Conservation (phyloP, 768 basidiomycete genomes). For the Leccinum subtestaceum region DNA sequence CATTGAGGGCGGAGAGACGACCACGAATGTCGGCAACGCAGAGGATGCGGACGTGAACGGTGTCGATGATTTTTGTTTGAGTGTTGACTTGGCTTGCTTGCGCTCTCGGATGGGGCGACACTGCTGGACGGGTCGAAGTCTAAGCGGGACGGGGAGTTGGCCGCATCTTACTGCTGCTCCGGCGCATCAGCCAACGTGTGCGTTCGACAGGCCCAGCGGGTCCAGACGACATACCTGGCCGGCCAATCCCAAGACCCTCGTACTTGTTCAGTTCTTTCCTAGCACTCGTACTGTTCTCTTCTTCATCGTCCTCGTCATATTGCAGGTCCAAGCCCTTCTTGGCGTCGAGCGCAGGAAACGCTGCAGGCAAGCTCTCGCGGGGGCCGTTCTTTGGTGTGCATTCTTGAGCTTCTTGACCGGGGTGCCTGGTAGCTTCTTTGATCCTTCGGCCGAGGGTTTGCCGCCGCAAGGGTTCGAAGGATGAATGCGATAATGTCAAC, state of each 20-base stretch:
- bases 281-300: constrained; percentile 60
- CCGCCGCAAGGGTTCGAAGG: constrained; percentile 61
- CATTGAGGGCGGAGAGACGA: constrained; percentile 82
- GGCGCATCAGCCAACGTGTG: constrained; percentile 63
- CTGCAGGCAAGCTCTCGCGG: constrained; percentile 74
- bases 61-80: constrained; percentile 77
- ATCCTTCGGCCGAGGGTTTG: constrained; percentile 42
- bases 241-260: constrained; percentile 63
- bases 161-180: constrained; percentile 72
- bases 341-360: constrained; percentile 48
- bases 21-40: constrained; percentile 95
- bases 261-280: constrained; percentile 53
- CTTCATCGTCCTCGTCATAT: constrained; percentile 63
- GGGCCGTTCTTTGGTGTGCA: constrained; percentile 54
- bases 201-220: constrained; percentile 38
- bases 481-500: constrained; percentile 69
- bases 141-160: constrained; percentile 56
- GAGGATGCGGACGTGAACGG: constrained; percentile 79
- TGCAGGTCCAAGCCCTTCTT: constrained; percentile 31
- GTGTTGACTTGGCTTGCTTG: constrained; percentile 58
- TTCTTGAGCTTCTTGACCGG: constrained; percentile 77
- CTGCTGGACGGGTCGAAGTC: constrained; percentile 55
- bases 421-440: constrained; percentile 72
- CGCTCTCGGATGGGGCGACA: constrained; percentile 52
- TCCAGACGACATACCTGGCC: constrained; percentile 38